Evolutionary conservation across 306 rosid genomes (phyloP).

Genomic region (Castanea mollissima): DNA sequence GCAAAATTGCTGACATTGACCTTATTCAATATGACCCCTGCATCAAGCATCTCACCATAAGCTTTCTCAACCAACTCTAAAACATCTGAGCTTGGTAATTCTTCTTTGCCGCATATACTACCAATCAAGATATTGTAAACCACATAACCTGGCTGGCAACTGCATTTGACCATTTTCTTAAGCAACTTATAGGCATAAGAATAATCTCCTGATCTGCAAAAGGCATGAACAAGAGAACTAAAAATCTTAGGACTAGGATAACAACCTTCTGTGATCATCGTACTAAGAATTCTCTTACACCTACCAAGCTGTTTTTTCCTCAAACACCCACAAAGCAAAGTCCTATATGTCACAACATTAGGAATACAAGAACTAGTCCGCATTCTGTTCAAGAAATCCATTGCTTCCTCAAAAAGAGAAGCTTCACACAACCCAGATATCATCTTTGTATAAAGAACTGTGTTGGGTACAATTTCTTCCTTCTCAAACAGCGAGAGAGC

Average conservation of each 20-base stretch:
- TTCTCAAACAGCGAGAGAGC: slow-evolving; percentile 57
- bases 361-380: slow-evolving; percentile 73
- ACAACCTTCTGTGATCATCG: slow-evolving; percentile 85
- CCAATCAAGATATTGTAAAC: slow-evolving; percentile 74
- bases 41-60: slow-evolving; percentile 69
- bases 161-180: slow-evolving; percentile 60
- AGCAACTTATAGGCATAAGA: slow-evolving; percentile 72
- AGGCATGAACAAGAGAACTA: slow-evolving; percentile 74
- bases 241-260: slow-evolving; percentile 67
- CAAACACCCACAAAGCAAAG: slow-evolving; percentile 73
- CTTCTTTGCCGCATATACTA: slow-evolving; percentile 53
- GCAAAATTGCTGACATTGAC: slow-evolving; percentile 71
- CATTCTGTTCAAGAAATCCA: slow-evolving; percentile 66
- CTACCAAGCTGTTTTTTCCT: slow-evolving; percentile 65
- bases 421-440: slow-evolving; percentile 77
- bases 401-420: slow-evolving; percentile 77
- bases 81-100: slow-evolving; percentile 44
- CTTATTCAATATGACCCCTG: slow-evolving; percentile 67
- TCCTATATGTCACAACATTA: slow-evolving; percentile 60
- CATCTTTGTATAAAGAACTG: slow-evolving; percentile 68
- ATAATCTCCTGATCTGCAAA: slow-evolving; percentile 60
- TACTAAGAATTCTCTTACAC: slow-evolving; percentile 78
- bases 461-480: slow-evolving; percentile 59
- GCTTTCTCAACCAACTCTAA: slow-evolving; percentile 76
- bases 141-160: slow-evolving; percentile 68